Conservation (phyloP, 345 rosid species). For the Turnera subulata region DNA sequence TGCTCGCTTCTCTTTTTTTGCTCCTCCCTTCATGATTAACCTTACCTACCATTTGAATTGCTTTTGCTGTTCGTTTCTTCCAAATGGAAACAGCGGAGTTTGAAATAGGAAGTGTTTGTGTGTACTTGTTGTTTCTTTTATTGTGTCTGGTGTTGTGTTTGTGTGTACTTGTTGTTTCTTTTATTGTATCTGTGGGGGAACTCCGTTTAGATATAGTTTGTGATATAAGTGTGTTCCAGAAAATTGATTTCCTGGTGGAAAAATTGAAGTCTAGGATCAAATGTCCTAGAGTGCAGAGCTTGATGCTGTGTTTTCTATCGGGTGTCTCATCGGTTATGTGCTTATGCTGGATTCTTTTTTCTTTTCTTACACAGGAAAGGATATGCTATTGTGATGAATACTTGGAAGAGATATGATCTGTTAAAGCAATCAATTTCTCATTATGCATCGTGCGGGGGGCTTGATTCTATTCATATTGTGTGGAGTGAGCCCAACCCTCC, state of each 20-base stretch:
- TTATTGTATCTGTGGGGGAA: not conserved
- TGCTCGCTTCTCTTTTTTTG: not conserved
- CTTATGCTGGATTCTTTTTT: not conserved
- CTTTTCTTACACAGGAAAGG: constrained; percentile 61
- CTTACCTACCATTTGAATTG: not conserved
- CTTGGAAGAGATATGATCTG: constrained; percentile 96
- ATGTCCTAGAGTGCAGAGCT: not conserved
- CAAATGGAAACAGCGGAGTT: not conserved
- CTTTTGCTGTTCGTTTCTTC: not conserved
- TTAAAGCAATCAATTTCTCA: constrained; percentile 81
- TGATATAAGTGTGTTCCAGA: not conserved
- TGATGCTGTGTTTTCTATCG: not conserved
- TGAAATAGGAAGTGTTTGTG: too few species aligned
- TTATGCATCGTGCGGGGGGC: constrained; percentile 64
- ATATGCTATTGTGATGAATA: constrained; percentile 75
- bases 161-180: too few species aligned
- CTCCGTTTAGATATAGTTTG: not conserved
- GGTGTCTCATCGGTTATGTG: not conserved
- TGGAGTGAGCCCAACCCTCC: constrained; percentile 99
- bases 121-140: not conserved
- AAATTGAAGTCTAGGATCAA: not conserved
- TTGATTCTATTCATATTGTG: constrained; percentile 80
- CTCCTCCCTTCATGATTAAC: not conserved
- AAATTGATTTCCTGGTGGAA: not conserved
- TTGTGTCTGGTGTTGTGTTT: too few species aligned